Conservation (phyloP, 768 basidiomycete genomes). For the Xerocomellus dryophilus region DNA sequence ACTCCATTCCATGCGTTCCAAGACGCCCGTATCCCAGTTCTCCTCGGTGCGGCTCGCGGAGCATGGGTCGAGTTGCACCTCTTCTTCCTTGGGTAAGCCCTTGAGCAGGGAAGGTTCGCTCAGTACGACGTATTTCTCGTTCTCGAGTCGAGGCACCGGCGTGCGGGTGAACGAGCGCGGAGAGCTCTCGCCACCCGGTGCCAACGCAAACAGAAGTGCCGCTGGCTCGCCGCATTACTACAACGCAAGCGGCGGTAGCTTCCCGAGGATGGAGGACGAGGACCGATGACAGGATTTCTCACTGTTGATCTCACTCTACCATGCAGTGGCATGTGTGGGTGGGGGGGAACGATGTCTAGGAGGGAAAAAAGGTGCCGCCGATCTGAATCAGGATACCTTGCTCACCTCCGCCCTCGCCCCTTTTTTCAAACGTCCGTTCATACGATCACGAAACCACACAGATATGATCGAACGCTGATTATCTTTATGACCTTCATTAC, state of each 20-base stretch:
- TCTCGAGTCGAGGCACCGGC: slow-evolving; percentile 21
- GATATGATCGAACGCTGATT: slow-evolving; percentile 16
- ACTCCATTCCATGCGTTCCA: slow-evolving; percentile 26
- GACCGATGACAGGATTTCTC: background rate
- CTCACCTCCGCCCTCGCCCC: background rate
- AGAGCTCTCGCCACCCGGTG: slow-evolving; percentile 16
- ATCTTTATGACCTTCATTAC: slow-evolving; percentile 24
- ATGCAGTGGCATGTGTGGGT: no score
- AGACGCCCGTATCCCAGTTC: slow-evolving; percentile 18
- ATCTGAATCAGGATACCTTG: background rate
- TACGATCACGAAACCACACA: slow-evolving; percentile 8
- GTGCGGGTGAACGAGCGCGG: slow-evolving; percentile 29
- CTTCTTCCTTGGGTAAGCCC: slow-evolving; percentile 2
- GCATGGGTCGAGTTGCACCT: background rate
- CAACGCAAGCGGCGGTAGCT: slow-evolving; percentile 15
- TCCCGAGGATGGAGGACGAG: slow-evolving; percentile 8
- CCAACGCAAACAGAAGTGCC: background rate
- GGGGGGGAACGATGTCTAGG: background rate
- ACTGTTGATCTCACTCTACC: no score
- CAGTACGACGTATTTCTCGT: slow-evolving; percentile 27
- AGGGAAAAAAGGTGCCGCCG: background rate
- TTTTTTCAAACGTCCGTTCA: background rate
- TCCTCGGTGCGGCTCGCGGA: slow-evolving; percentile 28
- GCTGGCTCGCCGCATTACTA: slow-evolving; percentile 12
- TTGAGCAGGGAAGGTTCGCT: slow-evolving; percentile 11